These are phyloP conservation scores for Cercospora janseana DNA, from an alignment of 2,329 filamentous ascomycete species.

Conservation along the genomic window DNA sequence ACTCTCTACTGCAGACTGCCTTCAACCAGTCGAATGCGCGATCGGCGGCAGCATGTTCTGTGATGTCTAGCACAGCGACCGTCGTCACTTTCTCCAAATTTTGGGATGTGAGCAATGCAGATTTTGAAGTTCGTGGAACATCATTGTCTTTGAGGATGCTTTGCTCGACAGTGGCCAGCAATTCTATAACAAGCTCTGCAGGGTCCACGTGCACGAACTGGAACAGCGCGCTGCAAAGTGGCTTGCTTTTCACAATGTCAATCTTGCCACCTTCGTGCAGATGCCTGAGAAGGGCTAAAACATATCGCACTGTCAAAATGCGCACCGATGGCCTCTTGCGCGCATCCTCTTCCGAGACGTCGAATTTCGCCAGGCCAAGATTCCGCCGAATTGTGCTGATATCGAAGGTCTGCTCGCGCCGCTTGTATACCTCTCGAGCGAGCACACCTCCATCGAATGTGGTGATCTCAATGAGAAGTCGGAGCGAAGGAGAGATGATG, in stretches of 20 bases:
- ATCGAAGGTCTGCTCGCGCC: conserved; percentile 69
- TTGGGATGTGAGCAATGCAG: conserved; percentile 43
- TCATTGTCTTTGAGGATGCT: conserved; percentile 73
- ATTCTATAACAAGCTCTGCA: conserved; percentile 69
- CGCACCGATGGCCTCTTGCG: conserved; percentile 72
- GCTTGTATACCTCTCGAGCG: conserved; percentile 71
- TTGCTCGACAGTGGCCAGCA: conserved; percentile 67
- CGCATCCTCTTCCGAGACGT: conserved; percentile 56
- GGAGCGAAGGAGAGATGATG: conserved; percentile 82
- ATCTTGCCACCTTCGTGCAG: conserved; percentile 73
- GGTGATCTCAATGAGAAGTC: conserved; percentile 81
- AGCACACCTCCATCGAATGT: conserved; percentile 80
- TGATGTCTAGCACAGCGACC: conserved; percentile 57
- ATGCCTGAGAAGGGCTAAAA: conserved; percentile 75
- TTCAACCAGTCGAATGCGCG: conserved; percentile 73
- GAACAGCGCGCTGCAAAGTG: conserved; percentile 68
- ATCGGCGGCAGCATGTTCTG: conserved; percentile 59
- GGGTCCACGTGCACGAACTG: conserved; percentile 76
- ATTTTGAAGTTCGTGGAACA: conserved; percentile 69
- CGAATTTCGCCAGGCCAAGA: conserved; percentile 64
- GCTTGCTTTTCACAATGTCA: conserved; percentile 74
- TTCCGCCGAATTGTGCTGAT: conserved; percentile 73
- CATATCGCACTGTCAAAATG: conserved; percentile 77
- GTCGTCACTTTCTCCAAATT: conserved; percentile 43
- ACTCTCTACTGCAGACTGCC: conserved; percentile 69